Base-by-base conservation (phyloP, 441 rosid species). In the Codiaeum variegatum region DNA sequence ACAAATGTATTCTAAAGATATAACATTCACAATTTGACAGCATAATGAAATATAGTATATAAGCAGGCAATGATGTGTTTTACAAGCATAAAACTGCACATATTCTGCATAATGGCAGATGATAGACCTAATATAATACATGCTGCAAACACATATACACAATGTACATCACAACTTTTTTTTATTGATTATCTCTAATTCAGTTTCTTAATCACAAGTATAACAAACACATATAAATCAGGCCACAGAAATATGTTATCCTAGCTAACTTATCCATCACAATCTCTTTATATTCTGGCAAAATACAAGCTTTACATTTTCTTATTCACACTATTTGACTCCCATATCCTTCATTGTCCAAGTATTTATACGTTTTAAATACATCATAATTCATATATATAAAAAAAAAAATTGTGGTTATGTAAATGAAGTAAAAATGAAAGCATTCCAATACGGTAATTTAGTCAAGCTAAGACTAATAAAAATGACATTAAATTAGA, bases 401-500 rank as follows among this genome's bases (percentile, higher is more conserved):
- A n/a, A n/a, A 62, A 47, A 67, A 62, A 70, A 65, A 15, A 67
- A 62, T 7, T 29, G 38, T 2, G 38, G 10, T 65, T 31, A 29
- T 55, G 3, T 65, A 64, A 72, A 55, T 67, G 52, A 19, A 47
- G 44, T 32, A 76, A 34, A 62, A 46, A 71, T 26, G 24, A 63
- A 59, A 23, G 61, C 29, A 46, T 34, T 65, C 66, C 13, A 66
- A 67, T 46, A 49, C 23, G 71, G 76, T 75, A 68, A 67, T 73
- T 51, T 73, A 67, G 28, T 67, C 24, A 44, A n/a, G 59, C 70
- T 60, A 67, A 68, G 60, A 44, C 67, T 55, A 62, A 75, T 59
- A 54, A 71, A 71, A 73, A 74, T 44, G 42, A 67, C n/a, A 75
- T 71, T 71, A 18, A 67, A 58, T 34, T 47, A 54, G 59, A 79